Evolutionary conservation across 108 stramenopile species (phyloP), one percentile per base, ranked within the genome.

Genomic region (Mediolabrus comicus): DNA sequence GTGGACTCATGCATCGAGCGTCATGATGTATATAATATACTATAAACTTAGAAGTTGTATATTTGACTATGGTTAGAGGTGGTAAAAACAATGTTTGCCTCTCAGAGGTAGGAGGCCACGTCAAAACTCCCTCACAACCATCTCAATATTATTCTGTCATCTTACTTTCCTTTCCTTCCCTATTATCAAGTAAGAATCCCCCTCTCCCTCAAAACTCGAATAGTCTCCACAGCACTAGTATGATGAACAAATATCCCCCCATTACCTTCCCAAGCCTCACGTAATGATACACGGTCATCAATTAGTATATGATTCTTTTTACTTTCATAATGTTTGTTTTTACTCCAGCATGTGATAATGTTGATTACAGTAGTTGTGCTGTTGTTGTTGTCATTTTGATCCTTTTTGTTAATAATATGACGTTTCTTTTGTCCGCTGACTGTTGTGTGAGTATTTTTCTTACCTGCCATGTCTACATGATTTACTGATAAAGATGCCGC

Each of bases 171-270:
- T n/a, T n/a, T n/a, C n/a, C n/a, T n/a, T n/a, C n/a, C n/a, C n/a
- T n/a, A n/a, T n/a, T n/a, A n/a, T n/a, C 16, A 16, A 3, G 3
- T 16, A 41, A 80, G 46, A 27, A 81, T 64, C 8, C 80, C 80
- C 26, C 22, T 67, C n/a, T 68, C 66, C 59, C 70, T 63, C 22
- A 81, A 32, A 24, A 71, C 17, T 8, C 33, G 28, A 1, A 81
- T 41, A 4, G 80, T 74, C 39, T 32, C 27, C 25, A 65, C 62
- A 31, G 80, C 46, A 70, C 58, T 71, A 8, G 62, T 86, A 55
- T 84, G 84, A 71, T 93, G 92, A 13, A 93, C 73, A 69, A 93
- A 93, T n/a, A 87, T 82, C 13, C 92, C 92, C 5, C 92, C 92
- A 11, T 77, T 75, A 9, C 46, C 72, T 65, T 80, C 85, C 92